Evolutionary conservation across 768 basidiomycete genomes (phyloP), one percentile per base, ranked within the genome.

Genomic region (Psilocybe tampanensis): DNA sequence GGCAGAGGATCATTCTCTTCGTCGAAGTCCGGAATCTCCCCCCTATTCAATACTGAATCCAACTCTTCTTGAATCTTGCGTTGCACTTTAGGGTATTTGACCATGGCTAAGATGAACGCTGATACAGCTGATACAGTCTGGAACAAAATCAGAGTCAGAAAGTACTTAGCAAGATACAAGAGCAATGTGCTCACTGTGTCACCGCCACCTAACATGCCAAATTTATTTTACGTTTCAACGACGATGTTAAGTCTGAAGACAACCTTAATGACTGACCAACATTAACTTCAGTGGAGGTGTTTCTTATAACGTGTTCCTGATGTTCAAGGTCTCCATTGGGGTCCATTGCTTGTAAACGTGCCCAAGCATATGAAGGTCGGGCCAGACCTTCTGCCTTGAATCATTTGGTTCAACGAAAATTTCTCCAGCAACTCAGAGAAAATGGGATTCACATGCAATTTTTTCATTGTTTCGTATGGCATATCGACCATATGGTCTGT

Each of bases 1-100:
- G 52, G 52, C n/a, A 53, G 21, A 18, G 52, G 17, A 42, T 53
- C 52, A 32, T 43, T 41, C 23, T 53, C 52, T 44, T 53, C 23
- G 42, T 53, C 52, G n/a, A 42, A 53, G 12, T 53, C 42, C 5
- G 41, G 52, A 18, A 53, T 17, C 8, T 29, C 13, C 3, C 32
- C 42, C 23, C 26, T 53, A 19, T 18, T 29, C 12, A 17, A n/a
- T 6, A 53, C 23, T 1, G 23, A 23, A 48, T 55, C 54, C 15
- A 55, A n/a, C 23, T 55, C 54, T 1, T 32, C 54, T 42, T 55
- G 54, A 12, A 39, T 45, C 18, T 55, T 55, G 15, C 34, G 44
- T 26, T 55, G 54, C 15, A 55, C 54, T 4, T 55, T 45, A 13
- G 54, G 54, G 21, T 55, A 55, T 21, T 47, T 47, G 8, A 55